phyloP scores from a whole-genome alignment of 2,329 filamentous ascomycete genomes.

The Neonectria coccinea region DNA sequence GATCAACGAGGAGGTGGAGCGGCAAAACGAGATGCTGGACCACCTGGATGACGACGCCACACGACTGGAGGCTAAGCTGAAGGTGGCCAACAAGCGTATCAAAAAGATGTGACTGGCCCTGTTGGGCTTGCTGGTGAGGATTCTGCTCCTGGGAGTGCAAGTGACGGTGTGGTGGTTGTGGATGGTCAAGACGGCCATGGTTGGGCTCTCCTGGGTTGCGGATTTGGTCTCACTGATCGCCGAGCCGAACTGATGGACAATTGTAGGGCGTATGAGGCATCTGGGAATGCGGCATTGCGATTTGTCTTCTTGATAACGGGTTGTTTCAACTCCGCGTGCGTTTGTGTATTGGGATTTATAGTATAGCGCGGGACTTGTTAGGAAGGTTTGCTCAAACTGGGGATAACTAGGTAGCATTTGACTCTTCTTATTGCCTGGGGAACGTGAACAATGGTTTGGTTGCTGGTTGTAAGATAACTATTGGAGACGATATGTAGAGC shows the following conservation, averaged over 20 bases:
- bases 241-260: slow-evolving; percentile 30
- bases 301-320: slow-evolving; percentile 19
- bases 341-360: slow-evolving; percentile 20
- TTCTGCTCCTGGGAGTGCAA: slow-evolving; percentile 46
- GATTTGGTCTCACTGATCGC: slow-evolving; percentile 45
- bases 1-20: slow-evolving; percentile 79
- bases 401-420: slow-evolving; percentile 9
- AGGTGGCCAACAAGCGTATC: slow-evolving; percentile 78
- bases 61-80: slow-evolving; percentile 74
- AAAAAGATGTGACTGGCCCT: slow-evolving; percentile 69
- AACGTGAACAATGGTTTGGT: slow-evolving; percentile 30
- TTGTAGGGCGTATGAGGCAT: slow-evolving; percentile 19
- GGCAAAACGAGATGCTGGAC: slow-evolving; percentile 78
- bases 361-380: slow-evolving; percentile 5
- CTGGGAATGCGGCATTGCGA: slow-evolving; percentile 19
- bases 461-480: slow-evolving; percentile 16
- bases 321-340: slow-evolving; percentile 9
- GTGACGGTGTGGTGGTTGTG: slow-evolving; percentile 49
- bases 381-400: background rate
- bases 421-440: slow-evolving; percentile 23
- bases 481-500: background rate
- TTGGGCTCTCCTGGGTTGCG: slow-evolving; percentile 45
- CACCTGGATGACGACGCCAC: slow-evolving; percentile 75
- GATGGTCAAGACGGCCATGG: slow-evolving; percentile 39
- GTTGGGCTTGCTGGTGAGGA: slow-evolving; percentile 41